These are phyloP conservation scores for Ogataea saltuana DNA, from an alignment of 805 yeast genomes.

Conservation along the genomic window DNA sequence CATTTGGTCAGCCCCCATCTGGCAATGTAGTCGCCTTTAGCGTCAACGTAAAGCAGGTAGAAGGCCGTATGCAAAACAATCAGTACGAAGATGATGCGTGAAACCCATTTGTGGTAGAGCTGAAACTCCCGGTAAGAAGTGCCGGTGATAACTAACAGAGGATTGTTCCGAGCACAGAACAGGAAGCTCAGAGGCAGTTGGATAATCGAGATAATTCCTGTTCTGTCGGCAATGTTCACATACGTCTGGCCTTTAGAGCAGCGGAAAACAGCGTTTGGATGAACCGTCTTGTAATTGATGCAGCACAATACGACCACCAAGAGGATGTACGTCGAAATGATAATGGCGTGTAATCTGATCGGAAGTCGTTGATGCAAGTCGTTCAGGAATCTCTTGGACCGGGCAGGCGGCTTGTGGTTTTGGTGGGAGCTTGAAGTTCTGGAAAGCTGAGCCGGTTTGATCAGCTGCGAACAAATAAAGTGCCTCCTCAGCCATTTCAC, in stretches of 20 bases:
- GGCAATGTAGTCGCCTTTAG: constrained; percentile 37
- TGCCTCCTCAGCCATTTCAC: constrained; percentile 36
- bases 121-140: constrained; percentile 39
- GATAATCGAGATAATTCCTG: constrained; percentile 45
- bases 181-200: constrained; percentile 39
- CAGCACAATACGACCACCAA: constrained; percentile 32
- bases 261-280: constrained; percentile 35
- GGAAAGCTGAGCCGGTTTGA: constrained; percentile 21
- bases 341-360: constrained; percentile 35
- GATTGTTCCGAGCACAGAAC: constrained; percentile 40
- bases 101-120: constrained; percentile 41
- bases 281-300: constrained; percentile 29
- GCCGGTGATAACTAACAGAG: constrained; percentile 35
- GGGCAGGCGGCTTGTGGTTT: not conserved
- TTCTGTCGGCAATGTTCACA: constrained; percentile 44
- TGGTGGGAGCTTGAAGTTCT: constrained; percentile 1
- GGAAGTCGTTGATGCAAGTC: constrained; percentile 31
- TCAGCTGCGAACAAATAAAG: constrained; percentile 35
- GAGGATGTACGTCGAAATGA: constrained; percentile 30
- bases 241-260: constrained; percentile 31
- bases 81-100: constrained; percentile 41
- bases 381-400: constrained; percentile 9
- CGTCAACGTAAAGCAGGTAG: constrained; percentile 39
- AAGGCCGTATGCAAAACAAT: constrained; percentile 41
- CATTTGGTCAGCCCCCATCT: constrained; percentile 43